Evolutionary conservation across 192 early-diverging fungal genomes (phyloP), one percentile per base, ranked within the genome.

Genomic region (Oehlia diaphana): DNA sequence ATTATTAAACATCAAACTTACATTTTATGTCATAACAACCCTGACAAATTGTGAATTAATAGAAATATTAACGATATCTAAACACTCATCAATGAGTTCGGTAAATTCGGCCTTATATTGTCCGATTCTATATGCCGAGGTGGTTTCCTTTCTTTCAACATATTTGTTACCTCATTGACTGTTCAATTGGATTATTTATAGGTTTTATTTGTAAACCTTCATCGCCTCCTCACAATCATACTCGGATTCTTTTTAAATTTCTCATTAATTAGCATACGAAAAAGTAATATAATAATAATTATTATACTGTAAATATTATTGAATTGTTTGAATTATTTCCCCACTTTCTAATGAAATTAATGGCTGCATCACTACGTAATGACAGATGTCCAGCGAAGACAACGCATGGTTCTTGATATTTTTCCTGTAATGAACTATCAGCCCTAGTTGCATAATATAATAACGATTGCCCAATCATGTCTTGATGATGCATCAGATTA

Each of bases 351-450:
- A 26, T 37, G 5, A 37, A 37, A 37, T 37, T 37, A 6, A 42
- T 42, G 39, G 39, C 7, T 0, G 39, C 5, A 42, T 0, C 39
- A 42, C 39, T 7, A 42, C 39, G 6, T 42, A 42, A 42, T 42
- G 39, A 42, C 7, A 6, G 39, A 74, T 87, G 85, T 0, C 89
- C 88, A 33, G 87, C 86, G 80, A 93, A 91, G 0, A 92, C 89
- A 42, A 93, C 87, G 39, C 89, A 89, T 4, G 92, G 92, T n/a
- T 88, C 83, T n/a, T 83, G 82, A 21, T 77, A 77, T 74, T 33
- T 80, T 62, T 80, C 47, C 7, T 74, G 49, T 16, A 80, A n/a
- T 28, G 79, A 74, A 68, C 79, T 76, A 64, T 80, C 72, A 61
- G 76, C 65, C 7, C 64, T 72, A 53, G 83, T 81, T 44, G 81